phyloP scores from a whole-genome alignment of 129 eudicot genomes.

The Rutidosis leptorrhynchoides region DNA sequence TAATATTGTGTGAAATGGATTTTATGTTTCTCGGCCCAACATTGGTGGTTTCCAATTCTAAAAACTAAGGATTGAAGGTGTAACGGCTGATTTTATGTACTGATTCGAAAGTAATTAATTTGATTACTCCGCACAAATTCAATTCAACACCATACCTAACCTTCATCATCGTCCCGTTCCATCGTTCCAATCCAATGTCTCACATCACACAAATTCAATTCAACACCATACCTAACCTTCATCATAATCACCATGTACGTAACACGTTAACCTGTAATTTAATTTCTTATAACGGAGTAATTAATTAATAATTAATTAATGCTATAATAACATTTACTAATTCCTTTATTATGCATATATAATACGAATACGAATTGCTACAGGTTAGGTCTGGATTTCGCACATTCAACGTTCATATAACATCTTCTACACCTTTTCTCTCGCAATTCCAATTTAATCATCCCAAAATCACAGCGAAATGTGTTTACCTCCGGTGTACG shows the following conservation, averaged over 20 bases:
- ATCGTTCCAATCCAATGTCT: constrained; percentile 14
- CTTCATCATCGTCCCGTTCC: constrained; percentile 12
- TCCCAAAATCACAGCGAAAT: constrained; percentile 6
- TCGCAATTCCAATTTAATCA: constrained; percentile 14
- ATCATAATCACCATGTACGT: constrained; percentile 26
- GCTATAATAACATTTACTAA: not conserved
- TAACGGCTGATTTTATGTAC: no score
- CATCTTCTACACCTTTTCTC: constrained; percentile 18
- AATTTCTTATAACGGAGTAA: not conserved
- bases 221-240: constrained; percentile 16
- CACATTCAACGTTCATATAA: constrained; percentile 9
- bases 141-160: no score
- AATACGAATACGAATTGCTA: not conserved
- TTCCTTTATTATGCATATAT: not conserved
- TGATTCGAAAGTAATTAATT: no score
- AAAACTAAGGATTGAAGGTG: no score
- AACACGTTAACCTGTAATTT: constrained; percentile 7
- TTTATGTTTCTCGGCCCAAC: no score
- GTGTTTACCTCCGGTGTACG: constrained; percentile 20
- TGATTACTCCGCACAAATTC: no score
- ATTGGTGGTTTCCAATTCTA: no score
- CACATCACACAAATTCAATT: constrained; percentile 7
- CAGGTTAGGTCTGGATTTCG: constrained; percentile 21
- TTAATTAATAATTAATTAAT: no score
- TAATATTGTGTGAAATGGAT: no score